Percentiles rank a stretch among this genome's conserved stretches.
phyloP scores from a whole-genome alignment of 2,329 filamentous ascomycete genomes.

The Exophiala bonariae region DNA sequence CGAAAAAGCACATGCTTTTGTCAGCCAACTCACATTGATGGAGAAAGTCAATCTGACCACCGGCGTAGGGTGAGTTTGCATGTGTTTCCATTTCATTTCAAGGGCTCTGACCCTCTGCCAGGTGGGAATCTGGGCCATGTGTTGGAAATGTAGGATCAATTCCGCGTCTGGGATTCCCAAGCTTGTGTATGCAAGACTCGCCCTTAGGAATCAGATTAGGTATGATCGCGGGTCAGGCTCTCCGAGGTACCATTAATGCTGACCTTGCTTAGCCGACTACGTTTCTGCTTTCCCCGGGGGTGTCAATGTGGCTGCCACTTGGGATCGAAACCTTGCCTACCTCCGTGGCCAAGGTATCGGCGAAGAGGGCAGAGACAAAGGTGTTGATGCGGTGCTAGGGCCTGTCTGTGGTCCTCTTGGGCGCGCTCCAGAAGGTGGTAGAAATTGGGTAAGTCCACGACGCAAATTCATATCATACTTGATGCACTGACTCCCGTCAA shows the following conservation, averaged over 20 bases:
- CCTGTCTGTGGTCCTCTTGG: constrained; percentile 76
- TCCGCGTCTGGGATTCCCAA: constrained; percentile 62
- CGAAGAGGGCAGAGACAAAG: constrained; percentile 71
- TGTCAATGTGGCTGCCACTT: constrained; percentile 79
- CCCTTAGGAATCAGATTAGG: constrained; percentile 75
- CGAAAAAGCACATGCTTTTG: constrained; percentile 71
- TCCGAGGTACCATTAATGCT: no score
- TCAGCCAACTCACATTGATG: constrained; percentile 75
- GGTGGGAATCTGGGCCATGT: constrained; percentile 69
- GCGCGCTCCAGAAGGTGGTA: constrained; percentile 65
- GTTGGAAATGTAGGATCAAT: constrained; percentile 67
- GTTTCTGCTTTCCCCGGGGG: constrained; percentile 79
- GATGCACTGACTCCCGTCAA: constrained; percentile 6
- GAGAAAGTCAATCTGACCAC: constrained; percentile 97
- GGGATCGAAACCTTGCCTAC: constrained; percentile 70
- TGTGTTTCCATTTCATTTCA: neutral
- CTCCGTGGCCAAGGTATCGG: constrained; percentile 72
- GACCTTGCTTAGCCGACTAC: constrained; percentile 70
- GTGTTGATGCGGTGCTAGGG: constrained; percentile 71
- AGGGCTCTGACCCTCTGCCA: constrained; percentile 32
- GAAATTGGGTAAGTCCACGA: constrained; percentile 60
- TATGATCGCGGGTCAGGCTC: no score
- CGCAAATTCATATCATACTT: no score
- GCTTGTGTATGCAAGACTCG: constrained; percentile 84
- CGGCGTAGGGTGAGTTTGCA: constrained; percentile 70